Conservation (phyloP, 2,329 filamentous ascomycete genomes). For the Pseudopithomyces maydicus region DNA sequence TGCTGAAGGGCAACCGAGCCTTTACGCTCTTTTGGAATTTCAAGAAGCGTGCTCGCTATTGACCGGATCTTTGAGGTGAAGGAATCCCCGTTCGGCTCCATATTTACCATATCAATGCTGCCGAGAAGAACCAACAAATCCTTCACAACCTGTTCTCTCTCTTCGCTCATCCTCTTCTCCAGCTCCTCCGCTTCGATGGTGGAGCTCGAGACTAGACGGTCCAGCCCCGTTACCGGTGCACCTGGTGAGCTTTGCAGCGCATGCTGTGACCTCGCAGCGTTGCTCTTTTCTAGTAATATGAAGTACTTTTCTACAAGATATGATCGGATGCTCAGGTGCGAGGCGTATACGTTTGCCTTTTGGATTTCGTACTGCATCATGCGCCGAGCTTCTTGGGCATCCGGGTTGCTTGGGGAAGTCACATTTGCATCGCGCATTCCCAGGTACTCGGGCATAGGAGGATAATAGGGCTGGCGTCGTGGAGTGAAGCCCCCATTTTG, state of each 20-base stretch:
- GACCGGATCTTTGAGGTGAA: slow-evolving; percentile 83
- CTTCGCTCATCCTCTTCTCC: slow-evolving; percentile 69
- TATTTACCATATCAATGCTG: slow-evolving; percentile 81
- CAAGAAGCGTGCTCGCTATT: slow-evolving; percentile 79
- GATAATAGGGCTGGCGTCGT: slow-evolving; percentile 40
- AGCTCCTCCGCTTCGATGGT: slow-evolving; percentile 50
- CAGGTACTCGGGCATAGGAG: slow-evolving; percentile 43
- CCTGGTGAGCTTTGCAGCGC: slow-evolving; percentile 41
- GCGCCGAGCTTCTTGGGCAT: slow-evolving; percentile 46
- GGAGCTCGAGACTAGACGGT: slow-evolving; percentile 29
- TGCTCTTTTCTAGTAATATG: slow-evolving; percentile 71
- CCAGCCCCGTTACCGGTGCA: slow-evolving; percentile 32
- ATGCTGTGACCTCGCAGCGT: slow-evolving; percentile 50
- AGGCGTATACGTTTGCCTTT: slow-evolving; percentile 87
- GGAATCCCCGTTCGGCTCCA: slow-evolving; percentile 73
- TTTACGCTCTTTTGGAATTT: slow-evolving; percentile 60
- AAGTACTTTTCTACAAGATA: slow-evolving; percentile 89
- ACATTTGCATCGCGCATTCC: slow-evolving; percentile 32
- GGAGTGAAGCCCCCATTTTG: slow-evolving; percentile 34
- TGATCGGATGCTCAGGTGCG: slow-evolving; percentile 78
- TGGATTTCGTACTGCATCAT: slow-evolving; percentile 82
- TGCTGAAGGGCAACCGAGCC: slow-evolving; percentile 61
- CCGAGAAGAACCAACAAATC: slow-evolving; percentile 76
- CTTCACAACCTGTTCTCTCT: slow-evolving; percentile 81
- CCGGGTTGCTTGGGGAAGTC: slow-evolving; percentile 27